Evolutionary conservation across 225 moss, liverwort and hornwort species (phyloP), one percentile per base, ranked within the genome.

Genomic region (Ulota crispa): DNA sequence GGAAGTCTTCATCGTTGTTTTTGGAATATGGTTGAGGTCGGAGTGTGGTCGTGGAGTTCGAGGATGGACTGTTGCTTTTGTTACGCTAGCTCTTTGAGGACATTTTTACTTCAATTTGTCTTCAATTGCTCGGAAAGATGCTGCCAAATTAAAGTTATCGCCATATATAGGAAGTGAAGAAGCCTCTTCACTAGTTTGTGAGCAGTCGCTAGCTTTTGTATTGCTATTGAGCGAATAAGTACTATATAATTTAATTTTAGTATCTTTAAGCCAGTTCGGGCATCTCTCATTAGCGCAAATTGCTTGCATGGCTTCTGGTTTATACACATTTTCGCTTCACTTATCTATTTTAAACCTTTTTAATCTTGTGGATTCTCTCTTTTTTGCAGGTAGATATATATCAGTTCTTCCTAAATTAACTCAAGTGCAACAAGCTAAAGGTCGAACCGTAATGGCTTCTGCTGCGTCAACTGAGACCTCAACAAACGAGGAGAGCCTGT

Each of bases 371-470:
- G 47, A 69, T 70, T 59, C 8, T 6, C 45, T 47, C n/a, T 50
- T 11, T 82, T 79, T 45, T 72, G 72, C 87, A 93, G 93, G 89
- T 82, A 89, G 81, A 37, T 54, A 79, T 59, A 71, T 78, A 27
- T 87, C 79, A 57, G 83, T 84, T 37, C 82, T 87, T 50, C 78
- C 89, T 42, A 89, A 67, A 81, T 36, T 81, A 31, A 73, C 74
- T 59, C 72, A 68, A 65, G 84, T 85, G 70, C 82, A 86, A 24
- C 80, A 86, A 78, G 77, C 78, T 45, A 83, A 80, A 77, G 43
- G 81, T 65, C 87, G 73, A 75, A 83, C 77, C 81, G 88, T 82
- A 76, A 94, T 95, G 94, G 93, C 98, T 10, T 88, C 93, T 72
- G 88, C 91, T 50, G 85, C 88, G 41, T 86, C 90, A 76, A 63